phyloP scores from a whole-genome alignment of 495 filamentous ascomycete species.

The Penicillium cataractarum region DNA sequence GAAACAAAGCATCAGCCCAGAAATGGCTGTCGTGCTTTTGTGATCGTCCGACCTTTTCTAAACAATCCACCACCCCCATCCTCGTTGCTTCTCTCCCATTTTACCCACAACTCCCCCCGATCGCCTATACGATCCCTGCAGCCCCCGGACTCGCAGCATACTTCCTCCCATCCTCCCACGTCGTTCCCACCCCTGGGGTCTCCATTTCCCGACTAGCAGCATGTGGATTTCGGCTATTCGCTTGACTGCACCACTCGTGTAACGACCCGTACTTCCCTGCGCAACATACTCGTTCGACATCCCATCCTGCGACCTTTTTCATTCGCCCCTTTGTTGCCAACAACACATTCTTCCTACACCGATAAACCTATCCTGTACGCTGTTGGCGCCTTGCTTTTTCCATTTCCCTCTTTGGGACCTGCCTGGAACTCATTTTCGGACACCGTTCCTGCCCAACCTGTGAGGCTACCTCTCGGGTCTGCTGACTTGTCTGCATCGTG shows the following conservation, averaged over 20 bases:
- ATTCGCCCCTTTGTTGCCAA: slow-evolving; percentile 22
- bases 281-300: slow-evolving; percentile 28
- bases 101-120: slow-evolving; percentile 1
- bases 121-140: slow-evolving; percentile 20
- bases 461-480: slow-evolving; percentile 43
- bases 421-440: not conserved
- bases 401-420: slow-evolving; percentile 24
- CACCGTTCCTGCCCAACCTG: slow-evolving; percentile 35
- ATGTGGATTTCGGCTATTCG: slow-evolving; percentile 51
- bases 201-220: slow-evolving; percentile 31
- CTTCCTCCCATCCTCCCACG: slow-evolving; percentile 16
- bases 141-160: slow-evolving; percentile 18
- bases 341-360: slow-evolving; percentile 28
- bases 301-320: slow-evolving; percentile 18
- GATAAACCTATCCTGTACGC: slow-evolving; percentile 24
- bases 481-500: slow-evolving; percentile 45
- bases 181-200: slow-evolving; percentile 9
- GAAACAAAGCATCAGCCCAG: slow-evolving; percentile 28
- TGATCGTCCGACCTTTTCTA: slow-evolving; percentile 23
- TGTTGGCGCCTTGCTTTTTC: slow-evolving; percentile 33
- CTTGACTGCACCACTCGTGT: slow-evolving; percentile 38
- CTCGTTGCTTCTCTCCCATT: slow-evolving; percentile 16
- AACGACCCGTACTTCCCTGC: slow-evolving; percentile 40
- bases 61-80: slow-evolving; percentile 20
- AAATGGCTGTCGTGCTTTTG: slow-evolving; percentile 27